phyloP scores from a whole-genome alignment of 1,284 basidiomycete genomes.

The Cutaneotrichosporon spelunceum region DNA sequence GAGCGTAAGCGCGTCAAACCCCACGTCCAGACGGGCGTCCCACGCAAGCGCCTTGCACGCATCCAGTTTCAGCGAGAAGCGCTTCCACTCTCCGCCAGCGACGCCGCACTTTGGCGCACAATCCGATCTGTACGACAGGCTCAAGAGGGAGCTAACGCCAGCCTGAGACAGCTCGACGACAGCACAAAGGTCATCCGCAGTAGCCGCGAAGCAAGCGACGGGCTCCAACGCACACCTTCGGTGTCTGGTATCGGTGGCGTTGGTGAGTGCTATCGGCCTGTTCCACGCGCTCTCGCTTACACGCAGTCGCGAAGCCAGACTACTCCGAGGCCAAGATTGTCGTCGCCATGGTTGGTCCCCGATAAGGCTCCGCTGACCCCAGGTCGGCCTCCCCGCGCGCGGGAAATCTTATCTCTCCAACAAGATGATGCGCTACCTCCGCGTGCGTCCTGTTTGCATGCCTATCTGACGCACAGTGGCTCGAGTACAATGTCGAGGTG shows the following conservation, averaged over 20 bases:
- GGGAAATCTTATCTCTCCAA: conserved; percentile 83
- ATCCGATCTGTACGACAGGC: conserved; percentile 39
- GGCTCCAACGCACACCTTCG: conserved; percentile 46
- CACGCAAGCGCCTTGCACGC: not conserved
- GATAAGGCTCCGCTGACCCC: not conserved
- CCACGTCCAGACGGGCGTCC: conserved; percentile 8
- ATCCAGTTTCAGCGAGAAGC: conserved; percentile 1
- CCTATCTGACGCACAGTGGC: conserved; percentile 64
- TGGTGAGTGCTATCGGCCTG: conserved; percentile 29
- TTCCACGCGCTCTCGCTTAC: conserved; percentile 1
- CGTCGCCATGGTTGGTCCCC: conserved; percentile 76
- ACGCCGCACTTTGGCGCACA: conserved; percentile 53
- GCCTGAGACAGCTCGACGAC: conserved; percentile 48
- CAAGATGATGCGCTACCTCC: conserved; percentile 75
- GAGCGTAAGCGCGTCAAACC: conserved; percentile 2
- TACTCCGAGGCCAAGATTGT: conserved; percentile 99
- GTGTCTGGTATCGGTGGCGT: conserved; percentile 53
- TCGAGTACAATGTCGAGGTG: conserved; percentile 97
- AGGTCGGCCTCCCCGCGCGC: conserved; percentile 76
- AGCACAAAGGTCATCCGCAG: conserved; percentile 47
- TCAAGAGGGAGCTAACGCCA: conserved; percentile 17
- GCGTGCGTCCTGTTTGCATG: conserved; percentile 54
- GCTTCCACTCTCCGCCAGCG: conserved; percentile 34
- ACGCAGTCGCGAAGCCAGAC: conserved; percentile 85
- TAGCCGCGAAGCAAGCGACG: conserved; percentile 27